Base-by-base conservation (phyloP, 257 asterid genomes). In the Penstemon newberryi region DNA sequence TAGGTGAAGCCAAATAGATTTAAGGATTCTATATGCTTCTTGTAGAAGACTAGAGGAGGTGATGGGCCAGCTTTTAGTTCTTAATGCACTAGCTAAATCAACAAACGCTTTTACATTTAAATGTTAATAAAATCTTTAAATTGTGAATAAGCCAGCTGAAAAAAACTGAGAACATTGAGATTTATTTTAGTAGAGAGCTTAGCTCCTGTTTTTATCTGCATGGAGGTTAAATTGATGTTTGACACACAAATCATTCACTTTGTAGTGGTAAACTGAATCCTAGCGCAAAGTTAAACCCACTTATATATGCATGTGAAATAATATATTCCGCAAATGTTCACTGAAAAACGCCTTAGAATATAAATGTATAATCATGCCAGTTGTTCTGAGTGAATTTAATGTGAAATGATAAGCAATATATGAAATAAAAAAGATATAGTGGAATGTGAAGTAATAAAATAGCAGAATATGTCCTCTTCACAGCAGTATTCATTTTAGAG, bases 1-100 rank as follows among this genome's bases (percentile, higher is more conserved):
- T 38, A 12, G 52, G 49, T 25, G 33, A 25, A 25, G 2, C 33
- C 33, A 25, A 1, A 25, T 25, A 25, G 33, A 25, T 25, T 25
- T 25, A 25, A 25, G 33, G 33, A 25, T 25, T 25, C 33, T 25
- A 25, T 25, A 2, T 25, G 33, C 33, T 25, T 25, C 33, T 25
- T 25, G 33, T 25, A 1, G 33, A 25, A 25, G 33, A 25, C 33
- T 25, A 25, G 33, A 1, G 33, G 1, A 1, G 33, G 33, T 25
- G 33, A 51, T 49, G 47, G 70, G 7, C 70, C 37, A 53, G 47
- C 54, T 6, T 50, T 51, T 60, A 5, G 51, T 40, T 39, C 53
- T 43, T 45, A 10, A 8, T 10, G 5, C 58, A 56, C 39, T 5
- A 19, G 5, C 9, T 56, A 15, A 40, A 6, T 54, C 40, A 40